phyloP scores from a whole-genome alignment of 2,329 filamentous ascomycete species.

The Colletotrichum neosansevieriae region DNA sequence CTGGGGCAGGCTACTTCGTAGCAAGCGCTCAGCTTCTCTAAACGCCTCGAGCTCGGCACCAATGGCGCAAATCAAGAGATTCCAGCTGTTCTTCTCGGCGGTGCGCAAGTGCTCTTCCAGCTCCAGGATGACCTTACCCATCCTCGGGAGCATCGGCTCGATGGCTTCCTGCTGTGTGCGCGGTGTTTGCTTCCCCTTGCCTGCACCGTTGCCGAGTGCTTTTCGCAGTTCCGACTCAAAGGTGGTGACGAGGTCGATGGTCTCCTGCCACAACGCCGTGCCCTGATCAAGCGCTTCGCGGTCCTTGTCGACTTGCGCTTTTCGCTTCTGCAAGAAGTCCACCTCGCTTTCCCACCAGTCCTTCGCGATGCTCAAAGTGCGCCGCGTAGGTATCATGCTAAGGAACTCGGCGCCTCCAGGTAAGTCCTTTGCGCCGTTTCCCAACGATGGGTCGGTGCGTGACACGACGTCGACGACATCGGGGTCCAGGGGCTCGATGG shows the following conservation, averaged over 20 bases:
- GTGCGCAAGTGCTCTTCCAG: constrained; percentile 66
- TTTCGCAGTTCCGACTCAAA: constrained; percentile 75
- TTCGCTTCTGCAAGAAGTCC: constrained; percentile 65
- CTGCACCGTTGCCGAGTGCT: constrained; percentile 59
- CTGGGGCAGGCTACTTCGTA: constrained; percentile 54
- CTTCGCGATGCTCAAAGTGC: constrained; percentile 77
- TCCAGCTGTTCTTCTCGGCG: constrained; percentile 76
- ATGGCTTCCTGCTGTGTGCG: constrained; percentile 54
- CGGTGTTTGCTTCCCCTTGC: constrained; percentile 49
- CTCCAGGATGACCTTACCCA: constrained; percentile 66
- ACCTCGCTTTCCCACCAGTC: constrained; percentile 78
- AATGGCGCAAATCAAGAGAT: constrained; percentile 79
- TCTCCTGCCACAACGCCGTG: constrained; percentile 73
- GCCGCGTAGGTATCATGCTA: constrained; percentile 70
- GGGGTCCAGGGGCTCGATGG: constrained; percentile 64
- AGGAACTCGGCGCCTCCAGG: constrained; percentile 62
- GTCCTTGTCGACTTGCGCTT: constrained; percentile 70
- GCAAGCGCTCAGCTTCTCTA: constrained; percentile 67
- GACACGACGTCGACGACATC: constrained; percentile 25
- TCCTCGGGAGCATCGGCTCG: constrained; percentile 62
- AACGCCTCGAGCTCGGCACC: constrained; percentile 80
- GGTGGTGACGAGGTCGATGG: constrained; percentile 67
- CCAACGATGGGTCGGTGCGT: constrained; percentile 14
- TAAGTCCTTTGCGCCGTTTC: constrained; percentile 50
- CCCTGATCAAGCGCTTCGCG: constrained; percentile 76